A percentile compares a stretch with the other conserved stretches of the same genome.
Evolutionary conservation across 495 filamentous ascomycete genomes (phyloP).

Genomic region (Tuber borchii): DNA sequence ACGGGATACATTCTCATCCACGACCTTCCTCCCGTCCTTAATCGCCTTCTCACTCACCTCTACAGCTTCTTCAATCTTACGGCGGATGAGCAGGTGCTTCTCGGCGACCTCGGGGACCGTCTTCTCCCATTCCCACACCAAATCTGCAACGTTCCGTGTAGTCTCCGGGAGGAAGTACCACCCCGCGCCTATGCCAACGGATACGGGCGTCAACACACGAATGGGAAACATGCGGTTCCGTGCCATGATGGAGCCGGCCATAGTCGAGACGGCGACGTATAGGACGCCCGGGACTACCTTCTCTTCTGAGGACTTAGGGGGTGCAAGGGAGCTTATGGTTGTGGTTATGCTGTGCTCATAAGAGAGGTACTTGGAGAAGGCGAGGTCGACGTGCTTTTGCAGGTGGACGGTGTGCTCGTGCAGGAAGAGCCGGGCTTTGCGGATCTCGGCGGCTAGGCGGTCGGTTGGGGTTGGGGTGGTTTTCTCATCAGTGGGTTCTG

Average conservation of each 20-base stretch:
- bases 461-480: constrained; percentile 72
- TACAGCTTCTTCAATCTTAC: constrained; percentile 61
- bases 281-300: constrained; percentile 74
- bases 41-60: constrained; percentile 65
- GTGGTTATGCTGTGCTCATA: constrained; percentile 78
- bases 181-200: constrained; percentile 65
- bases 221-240: constrained; percentile 78
- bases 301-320: constrained; percentile 72
- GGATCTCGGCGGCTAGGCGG: constrained; percentile 77
- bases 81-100: constrained; percentile 61
- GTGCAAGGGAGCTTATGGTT: constrained; percentile 80
- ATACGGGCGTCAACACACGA: constrained; percentile 61
- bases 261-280: constrained; percentile 83
- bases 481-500: constrained; percentile 13
- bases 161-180: constrained; percentile 69
- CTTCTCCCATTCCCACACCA: constrained; percentile 87
- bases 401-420: constrained; percentile 62
- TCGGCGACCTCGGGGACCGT: constrained; percentile 70
- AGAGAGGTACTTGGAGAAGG: constrained; percentile 65
- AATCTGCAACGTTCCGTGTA: constrained; percentile 74
- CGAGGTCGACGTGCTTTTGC: constrained; percentile 69
- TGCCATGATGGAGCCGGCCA: constrained; percentile 83
- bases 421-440: constrained; percentile 69
- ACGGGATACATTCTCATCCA: constrained; percentile 68
- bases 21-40: constrained; percentile 57